These are phyloP conservation scores for Neurospora sp. DNA, from an alignment of 495 filamentous ascomycete species.

Conservation along the genomic window DNA sequence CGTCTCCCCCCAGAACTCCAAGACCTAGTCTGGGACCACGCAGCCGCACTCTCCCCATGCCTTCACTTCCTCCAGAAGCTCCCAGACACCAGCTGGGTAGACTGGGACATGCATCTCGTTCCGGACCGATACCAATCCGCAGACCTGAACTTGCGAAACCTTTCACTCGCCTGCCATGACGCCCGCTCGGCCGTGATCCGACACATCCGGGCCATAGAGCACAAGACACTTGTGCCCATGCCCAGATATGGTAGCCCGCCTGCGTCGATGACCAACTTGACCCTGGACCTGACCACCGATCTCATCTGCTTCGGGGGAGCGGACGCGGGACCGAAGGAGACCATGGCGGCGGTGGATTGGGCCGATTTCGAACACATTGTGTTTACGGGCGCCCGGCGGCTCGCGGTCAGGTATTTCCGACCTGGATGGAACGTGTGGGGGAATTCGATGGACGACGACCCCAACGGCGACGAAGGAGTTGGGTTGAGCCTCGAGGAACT, in stretches of 20 bases:
- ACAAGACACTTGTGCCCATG: conserved; percentile 8
- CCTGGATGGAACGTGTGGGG: conserved; percentile 4
- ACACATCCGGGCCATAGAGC: not conserved
- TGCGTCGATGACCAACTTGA: not conserved
- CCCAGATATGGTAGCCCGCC: conserved; percentile 8
- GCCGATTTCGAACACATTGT: conserved; percentile 11
- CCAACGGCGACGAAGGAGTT: not conserved
- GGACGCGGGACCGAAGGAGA: not conserved
- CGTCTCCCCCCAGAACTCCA: conserved; percentile 15
- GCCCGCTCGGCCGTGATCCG: not conserved
- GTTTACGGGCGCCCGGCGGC: conserved; percentile 6
- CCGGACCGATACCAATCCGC: conserved; percentile 28
- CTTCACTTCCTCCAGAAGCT: conserved; percentile 31
- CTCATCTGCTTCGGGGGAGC: conserved; percentile 10
- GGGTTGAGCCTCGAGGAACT: not conserved
- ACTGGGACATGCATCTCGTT: conserved; percentile 12
- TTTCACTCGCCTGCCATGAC: conserved; percentile 4
- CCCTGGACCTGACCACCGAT: conserved; percentile 10
- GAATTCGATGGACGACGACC: not conserved
- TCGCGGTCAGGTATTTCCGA: conserved; percentile 12
- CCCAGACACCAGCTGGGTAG: conserved; percentile 34
- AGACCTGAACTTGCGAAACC: conserved; percentile 13
- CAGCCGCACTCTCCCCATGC: conserved; percentile 8
- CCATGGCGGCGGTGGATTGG: conserved; percentile 3
- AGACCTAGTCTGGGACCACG: conserved; percentile 15